phyloP scores from a whole-genome alignment of 164 flowering plant genomes.

The Aristolochia fimbriata region DNA sequence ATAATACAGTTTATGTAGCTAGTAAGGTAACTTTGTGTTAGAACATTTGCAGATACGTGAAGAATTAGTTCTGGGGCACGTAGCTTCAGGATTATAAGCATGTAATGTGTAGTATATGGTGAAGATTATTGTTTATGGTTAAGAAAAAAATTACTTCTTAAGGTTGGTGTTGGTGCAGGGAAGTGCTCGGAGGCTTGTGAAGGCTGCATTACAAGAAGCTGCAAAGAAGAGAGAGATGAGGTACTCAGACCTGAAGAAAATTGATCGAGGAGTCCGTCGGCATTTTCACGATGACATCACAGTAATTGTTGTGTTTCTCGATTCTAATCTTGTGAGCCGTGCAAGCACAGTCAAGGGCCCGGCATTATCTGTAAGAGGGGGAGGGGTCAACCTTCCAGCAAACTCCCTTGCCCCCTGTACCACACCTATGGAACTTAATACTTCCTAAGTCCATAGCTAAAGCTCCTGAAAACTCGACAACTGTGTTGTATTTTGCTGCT shows the following conservation, averaged over 20 bases:
- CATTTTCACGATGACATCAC: conserved; percentile 80
- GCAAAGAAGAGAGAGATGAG: conserved; percentile 85
- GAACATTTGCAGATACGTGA: too few relatives aligned
- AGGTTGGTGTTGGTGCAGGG: conserved; percentile 41
- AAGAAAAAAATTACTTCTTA: background rate
- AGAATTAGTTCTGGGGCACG: too few relatives aligned
- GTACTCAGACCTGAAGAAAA: conserved; percentile 65
- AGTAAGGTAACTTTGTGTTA: too few relatives aligned
- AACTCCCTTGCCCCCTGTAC: conserved; percentile 48
- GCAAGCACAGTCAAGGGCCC: conserved; percentile 36
- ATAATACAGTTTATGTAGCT: too few relatives aligned
- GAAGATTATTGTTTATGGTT: too few relatives aligned
- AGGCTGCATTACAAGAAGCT: conserved; percentile 74
- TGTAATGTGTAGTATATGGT: too few relatives aligned
- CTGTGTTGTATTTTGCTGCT: too few relatives aligned
- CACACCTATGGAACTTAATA: conserved; percentile 27
- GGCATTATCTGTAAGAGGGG: conserved; percentile 44
- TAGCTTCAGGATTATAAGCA: too few relatives aligned
- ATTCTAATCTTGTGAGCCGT: conserved; percentile 39
- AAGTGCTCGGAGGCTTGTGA: conserved; percentile 65
- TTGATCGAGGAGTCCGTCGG: conserved; percentile 70
- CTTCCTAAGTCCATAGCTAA: conserved; percentile 10
- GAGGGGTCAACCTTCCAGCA: conserved; percentile 32
- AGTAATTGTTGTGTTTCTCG: conserved; percentile 57
- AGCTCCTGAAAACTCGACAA: too few relatives aligned